These are phyloP conservation scores for Sinapis alba DNA, from an alignment of 441 rosid genomes.

Conservation along the genomic window DNA sequence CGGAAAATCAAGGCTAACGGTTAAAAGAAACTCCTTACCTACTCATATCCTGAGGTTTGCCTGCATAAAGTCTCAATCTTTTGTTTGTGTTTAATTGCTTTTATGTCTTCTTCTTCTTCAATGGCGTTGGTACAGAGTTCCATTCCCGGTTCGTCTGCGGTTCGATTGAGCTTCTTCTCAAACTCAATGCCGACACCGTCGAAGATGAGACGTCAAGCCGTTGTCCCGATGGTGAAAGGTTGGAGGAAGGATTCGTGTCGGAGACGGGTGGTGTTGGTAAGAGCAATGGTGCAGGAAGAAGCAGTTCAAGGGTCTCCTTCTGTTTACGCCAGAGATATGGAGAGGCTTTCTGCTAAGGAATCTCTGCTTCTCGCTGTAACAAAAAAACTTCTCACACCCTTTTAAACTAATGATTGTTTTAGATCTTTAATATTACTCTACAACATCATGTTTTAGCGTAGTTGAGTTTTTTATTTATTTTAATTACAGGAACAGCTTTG, in stretches of 20 bases:
- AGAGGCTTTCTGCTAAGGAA: constrained; percentile 92
- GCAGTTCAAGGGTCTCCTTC: constrained; percentile 71
- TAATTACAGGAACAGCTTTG: not conserved
- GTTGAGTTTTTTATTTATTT: not conserved
- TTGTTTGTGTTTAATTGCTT: too few relatives aligned
- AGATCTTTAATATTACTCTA: not conserved
- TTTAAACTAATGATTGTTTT: not conserved
- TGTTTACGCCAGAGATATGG: constrained; percentile 87
- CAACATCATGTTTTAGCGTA: not conserved
- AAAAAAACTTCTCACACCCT: constrained; percentile 1
- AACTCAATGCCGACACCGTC: constrained; percentile 36
- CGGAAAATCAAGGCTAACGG: too few relatives aligned
- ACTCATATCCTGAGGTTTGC: not conserved
- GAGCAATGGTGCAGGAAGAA: constrained; percentile 75
- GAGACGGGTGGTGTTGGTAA: constrained; percentile 28
- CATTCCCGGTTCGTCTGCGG: constrained; percentile 33
- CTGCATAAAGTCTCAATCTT: too few relatives aligned
- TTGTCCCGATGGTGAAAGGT: constrained; percentile 33
- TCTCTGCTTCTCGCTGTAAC: constrained; percentile 87
- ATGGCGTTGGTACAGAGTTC: constrained; percentile 36
- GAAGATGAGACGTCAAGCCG: not conserved
- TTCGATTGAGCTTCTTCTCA: constrained; percentile 32
- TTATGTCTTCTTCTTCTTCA: too few relatives aligned
- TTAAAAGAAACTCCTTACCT: not conserved
- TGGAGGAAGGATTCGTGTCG: constrained; percentile 39